Conservation (phyloP, 805 yeast species). For the Lipomyces chichibuensis region DNA sequence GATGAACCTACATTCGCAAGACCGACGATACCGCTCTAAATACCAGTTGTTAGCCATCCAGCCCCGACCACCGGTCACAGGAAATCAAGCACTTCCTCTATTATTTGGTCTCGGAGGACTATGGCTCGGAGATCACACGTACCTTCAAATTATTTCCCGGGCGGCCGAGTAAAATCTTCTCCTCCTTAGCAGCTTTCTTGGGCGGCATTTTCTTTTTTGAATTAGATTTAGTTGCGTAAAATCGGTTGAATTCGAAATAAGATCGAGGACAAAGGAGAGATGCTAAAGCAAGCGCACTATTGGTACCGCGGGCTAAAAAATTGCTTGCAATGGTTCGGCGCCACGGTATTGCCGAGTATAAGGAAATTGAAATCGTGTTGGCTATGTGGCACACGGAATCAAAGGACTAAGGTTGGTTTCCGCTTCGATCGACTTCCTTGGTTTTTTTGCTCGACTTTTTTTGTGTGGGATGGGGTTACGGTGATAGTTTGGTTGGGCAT, state of each 20-base stretch:
- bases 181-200: slow-evolving; percentile 69
- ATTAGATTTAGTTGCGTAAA: slow-evolving; percentile 23
- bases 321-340: background rate
- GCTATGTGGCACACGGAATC: background rate
- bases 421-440: background rate
- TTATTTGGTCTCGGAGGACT: background rate
- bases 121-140: background rate
- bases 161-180: slow-evolving; percentile 78
- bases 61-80: background rate
- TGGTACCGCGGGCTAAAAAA: background rate
- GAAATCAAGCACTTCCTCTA: background rate
- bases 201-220: slow-evolving; percentile 62
- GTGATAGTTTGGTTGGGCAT: too few relatives aligned
- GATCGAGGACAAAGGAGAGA: background rate
- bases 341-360: background rate
- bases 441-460: background rate
- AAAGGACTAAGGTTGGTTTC: background rate
- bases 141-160: slow-evolving; percentile 73
- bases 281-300: background rate
- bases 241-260: slow-evolving; percentile 10
- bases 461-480: background rate
- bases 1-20: slow-evolving; percentile 59
- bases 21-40: slow-evolving; percentile 83
- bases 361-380: background rate
- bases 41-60: background rate